Evolutionary conservation across 1,139 yeast genomes (phyloP), one percentile per base, ranked within the genome.

Genomic region (Pichia sp.): DNA sequence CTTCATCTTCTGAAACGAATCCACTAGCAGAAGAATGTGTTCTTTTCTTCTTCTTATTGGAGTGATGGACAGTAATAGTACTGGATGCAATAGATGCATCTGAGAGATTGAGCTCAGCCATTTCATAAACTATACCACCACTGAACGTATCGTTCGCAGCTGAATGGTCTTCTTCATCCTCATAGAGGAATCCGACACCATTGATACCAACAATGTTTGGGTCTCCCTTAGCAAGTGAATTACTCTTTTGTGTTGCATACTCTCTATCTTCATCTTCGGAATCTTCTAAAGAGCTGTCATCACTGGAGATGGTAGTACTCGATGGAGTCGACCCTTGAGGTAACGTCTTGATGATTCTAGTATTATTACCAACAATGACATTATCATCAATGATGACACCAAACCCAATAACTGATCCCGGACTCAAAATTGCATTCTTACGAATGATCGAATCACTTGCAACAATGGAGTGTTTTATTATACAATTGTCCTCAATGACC

Each of bases 331-430:
- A 33, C 22, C 56, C 60, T 30, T 55, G 56, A n/a, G 75, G 62
- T 18, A 71, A 74, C 33, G 60, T 59, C 33, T 68, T 69, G 5
- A 74, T 69, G 29, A 80, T 60, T 53, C 77, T 71, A 3, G 73
- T 63, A 44, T 73, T 70, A 34, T 62, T 60, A 3, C 74, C 69
- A 39, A 80, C 56, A 10, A 53, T 50, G 42, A 67, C 65, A 45
- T 64, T 61, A 28, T 63, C 62, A 35, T 79, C 93, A 40, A 87
- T 69, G 8, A 65, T 60, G 29, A 84, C 95, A 40, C 75, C 72
- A 51, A 69, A 82, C 0, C 95, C 93, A 40, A 87, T 63, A n/a
- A 88, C 80, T n/a, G 80, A 67, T 3, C 88, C 91, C n/a, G 80
- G 69, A 33, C 67, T 67, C 29, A 86, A 49, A 3, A 50, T 56